Percentiles rank a stretch among this genome's conserved stretches.
phyloP scores from a whole-genome alignment of 768 basidiomycete genomes.

The Mycena epipterygia region DNA sequence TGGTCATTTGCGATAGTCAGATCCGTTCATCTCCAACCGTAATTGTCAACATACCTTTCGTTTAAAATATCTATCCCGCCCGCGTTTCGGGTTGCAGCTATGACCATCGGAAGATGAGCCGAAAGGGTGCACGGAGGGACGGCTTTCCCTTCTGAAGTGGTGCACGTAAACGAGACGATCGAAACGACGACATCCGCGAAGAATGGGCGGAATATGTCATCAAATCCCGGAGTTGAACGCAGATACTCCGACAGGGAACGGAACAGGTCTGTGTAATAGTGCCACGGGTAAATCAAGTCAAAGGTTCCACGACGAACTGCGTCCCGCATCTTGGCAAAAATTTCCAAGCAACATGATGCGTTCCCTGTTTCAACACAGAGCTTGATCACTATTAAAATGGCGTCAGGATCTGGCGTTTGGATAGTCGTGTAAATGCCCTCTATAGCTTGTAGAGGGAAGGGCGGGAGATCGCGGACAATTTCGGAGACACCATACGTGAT shows the following conservation, averaged over 20 bases:
- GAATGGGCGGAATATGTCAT: constrained; percentile 5
- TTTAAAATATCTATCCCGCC: constrained; percentile 18
- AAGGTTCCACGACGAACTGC: neutral
- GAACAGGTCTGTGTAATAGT: neutral
- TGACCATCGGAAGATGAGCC: neutral
- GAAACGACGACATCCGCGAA: constrained; percentile 18
- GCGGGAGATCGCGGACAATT: neutral
- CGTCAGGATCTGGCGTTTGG: neutral
- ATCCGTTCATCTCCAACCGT: neutral
- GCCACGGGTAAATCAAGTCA: neutral
- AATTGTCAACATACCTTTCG: neutral
- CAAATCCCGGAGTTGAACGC: neutral
- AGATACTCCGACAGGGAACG: neutral
- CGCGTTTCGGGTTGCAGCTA: constrained; percentile 6
- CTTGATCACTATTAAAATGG: neutral
- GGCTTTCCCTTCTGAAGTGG: neutral
- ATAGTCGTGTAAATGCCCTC: neutral
- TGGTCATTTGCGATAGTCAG: neutral
- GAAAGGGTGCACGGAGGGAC: neutral
- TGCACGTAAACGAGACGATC: neutral
- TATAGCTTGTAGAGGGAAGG: neutral
- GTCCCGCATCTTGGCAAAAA: neutral
- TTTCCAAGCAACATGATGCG: neutral
- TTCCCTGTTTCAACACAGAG: constrained; percentile 10
- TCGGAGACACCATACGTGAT: neutral